phyloP scores from a whole-genome alignment of 2,329 filamentous ascomycete species.

The Fusarium sp. region DNA sequence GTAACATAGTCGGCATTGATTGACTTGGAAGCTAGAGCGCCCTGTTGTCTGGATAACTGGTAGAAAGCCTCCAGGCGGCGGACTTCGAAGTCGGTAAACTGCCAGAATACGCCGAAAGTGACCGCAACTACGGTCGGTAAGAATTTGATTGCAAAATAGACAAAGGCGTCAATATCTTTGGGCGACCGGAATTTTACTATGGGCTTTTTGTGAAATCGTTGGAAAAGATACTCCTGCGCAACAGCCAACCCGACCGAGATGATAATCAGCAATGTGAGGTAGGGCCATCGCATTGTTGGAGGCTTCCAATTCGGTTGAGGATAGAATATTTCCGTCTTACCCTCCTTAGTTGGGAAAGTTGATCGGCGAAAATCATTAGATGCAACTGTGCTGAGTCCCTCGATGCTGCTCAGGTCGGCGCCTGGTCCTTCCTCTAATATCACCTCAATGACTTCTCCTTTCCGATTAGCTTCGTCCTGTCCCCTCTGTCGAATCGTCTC shows the following conservation, averaged over 20 bases:
- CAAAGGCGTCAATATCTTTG: constrained; percentile 59
- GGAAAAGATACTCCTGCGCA: constrained; percentile 67
- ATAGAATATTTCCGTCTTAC: constrained; percentile 65
- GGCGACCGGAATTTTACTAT: constrained; percentile 64
- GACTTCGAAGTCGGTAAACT: constrained; percentile 74
- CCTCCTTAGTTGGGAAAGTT: constrained; percentile 52
- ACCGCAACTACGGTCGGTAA: constrained; percentile 71
- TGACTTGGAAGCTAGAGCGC: constrained; percentile 72
- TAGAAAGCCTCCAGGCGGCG: constrained; percentile 75
- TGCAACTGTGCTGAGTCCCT: constrained; percentile 53
- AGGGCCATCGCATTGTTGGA: constrained; percentile 72
- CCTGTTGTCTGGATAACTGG: constrained; percentile 70
- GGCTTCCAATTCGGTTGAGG: constrained; percentile 76
- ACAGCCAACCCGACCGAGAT: constrained; percentile 65
- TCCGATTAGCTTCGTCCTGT: constrained; percentile 69
- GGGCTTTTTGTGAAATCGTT: constrained; percentile 57
- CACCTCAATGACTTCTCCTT: constrained; percentile 70
- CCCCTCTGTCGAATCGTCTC: constrained; percentile 62
- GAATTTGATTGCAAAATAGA: constrained; percentile 74
- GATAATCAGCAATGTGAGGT: constrained; percentile 64
- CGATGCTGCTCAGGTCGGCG: constrained; percentile 65
- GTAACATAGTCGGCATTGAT: constrained; percentile 82
- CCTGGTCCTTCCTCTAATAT: constrained; percentile 58
- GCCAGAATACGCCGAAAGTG: constrained; percentile 73
- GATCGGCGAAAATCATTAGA: constrained; percentile 51